phyloP scores from a whole-genome alignment of 306 rosid genomes.

The Casuarina cunninghamiana region DNA sequence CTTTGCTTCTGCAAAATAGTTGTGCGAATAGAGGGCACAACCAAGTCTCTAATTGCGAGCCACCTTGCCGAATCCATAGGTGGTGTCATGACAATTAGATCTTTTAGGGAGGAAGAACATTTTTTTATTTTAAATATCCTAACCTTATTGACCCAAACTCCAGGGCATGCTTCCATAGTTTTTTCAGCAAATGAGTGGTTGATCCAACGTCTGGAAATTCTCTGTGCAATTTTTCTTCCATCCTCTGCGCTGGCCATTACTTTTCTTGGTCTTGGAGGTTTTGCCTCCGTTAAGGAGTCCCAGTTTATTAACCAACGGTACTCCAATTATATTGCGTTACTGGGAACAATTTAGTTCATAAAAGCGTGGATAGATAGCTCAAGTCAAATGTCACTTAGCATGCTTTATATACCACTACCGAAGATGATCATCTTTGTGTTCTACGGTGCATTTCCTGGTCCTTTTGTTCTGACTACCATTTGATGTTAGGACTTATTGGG shows the following conservation, averaged over 20 bases:
- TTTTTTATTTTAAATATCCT: slow-evolving; percentile 17
- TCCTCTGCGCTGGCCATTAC: slow-evolving; percentile 22
- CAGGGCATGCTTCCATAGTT: slow-evolving; percentile 17
- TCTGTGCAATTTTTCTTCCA: slow-evolving; percentile 33
- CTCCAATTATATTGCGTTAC: neutral
- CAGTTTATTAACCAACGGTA: neutral
- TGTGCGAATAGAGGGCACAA: slow-evolving; percentile 37
- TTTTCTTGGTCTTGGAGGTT: slow-evolving; percentile 19
- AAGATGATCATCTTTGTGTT: neutral
- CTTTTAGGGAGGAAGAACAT: slow-evolving; percentile 27
- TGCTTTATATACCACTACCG: too few species aligned
- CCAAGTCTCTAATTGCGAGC: slow-evolving; percentile 36
- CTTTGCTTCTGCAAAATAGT: slow-evolving; percentile 32
- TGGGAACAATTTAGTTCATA: too few species aligned
- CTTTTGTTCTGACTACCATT: neutral
- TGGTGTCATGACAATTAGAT: slow-evolving; percentile 38
- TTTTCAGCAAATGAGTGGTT: slow-evolving; percentile 41
- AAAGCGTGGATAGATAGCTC: neutral
- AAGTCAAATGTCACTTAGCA: neutral
- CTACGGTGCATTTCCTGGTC: neutral
- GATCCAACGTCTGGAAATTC: slow-evolving; percentile 26
- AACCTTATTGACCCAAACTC: slow-evolving; percentile 31
- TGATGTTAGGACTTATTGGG: slow-evolving; percentile 34
- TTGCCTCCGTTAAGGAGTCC: slow-evolving; percentile 26
- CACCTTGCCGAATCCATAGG: slow-evolving; percentile 31